Evolutionary conservation across 2,329 filamentous ascomycete species (phyloP).

Genomic region (Penicillium sp.): DNA sequence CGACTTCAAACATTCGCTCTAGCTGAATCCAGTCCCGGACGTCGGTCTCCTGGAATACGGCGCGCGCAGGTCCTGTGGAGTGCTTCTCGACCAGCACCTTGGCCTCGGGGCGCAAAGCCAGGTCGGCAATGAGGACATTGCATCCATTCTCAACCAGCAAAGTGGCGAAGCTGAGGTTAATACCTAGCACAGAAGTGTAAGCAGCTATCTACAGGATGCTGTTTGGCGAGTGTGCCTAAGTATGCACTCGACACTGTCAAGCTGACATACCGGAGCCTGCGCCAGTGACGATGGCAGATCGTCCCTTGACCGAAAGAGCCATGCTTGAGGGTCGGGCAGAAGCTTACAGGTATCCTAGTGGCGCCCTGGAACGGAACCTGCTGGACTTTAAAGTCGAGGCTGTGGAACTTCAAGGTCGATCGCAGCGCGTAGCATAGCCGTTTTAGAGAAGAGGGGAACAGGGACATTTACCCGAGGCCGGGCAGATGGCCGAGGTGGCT

Average conservation of each 20-base stretch:
- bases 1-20: constrained; percentile 49
- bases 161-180: constrained; percentile 47
- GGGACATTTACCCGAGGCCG: constrained; percentile 16
- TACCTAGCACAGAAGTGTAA: constrained; percentile 34
- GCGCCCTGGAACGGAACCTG: constrained; percentile 3
- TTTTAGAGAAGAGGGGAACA: constrained; percentile 15
- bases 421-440: constrained; percentile 15
- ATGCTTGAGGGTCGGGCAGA: constrained; percentile 19
- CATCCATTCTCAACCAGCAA: constrained; percentile 46
- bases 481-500: constrained; percentile 13
- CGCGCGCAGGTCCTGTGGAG: constrained; percentile 31
- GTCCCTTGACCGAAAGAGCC: constrained; percentile 44
- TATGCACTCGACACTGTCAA: too few species aligned
- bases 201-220: background rate
- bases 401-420: constrained; percentile 15
- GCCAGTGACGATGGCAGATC: constrained; percentile 55
- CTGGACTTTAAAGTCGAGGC: constrained; percentile 10
- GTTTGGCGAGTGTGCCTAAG: background rate
- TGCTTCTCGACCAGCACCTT: constrained; percentile 42
- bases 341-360: background rate
- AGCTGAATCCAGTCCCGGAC: constrained; percentile 52
- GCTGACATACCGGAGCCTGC: constrained; percentile 50
- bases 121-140: constrained; percentile 48
- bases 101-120: constrained; percentile 47
- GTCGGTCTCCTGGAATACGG: constrained; percentile 48